Base-by-base conservation (phyloP, 2,329 filamentous ascomycete genomes). In the Aspergillus intermedius region DNA sequence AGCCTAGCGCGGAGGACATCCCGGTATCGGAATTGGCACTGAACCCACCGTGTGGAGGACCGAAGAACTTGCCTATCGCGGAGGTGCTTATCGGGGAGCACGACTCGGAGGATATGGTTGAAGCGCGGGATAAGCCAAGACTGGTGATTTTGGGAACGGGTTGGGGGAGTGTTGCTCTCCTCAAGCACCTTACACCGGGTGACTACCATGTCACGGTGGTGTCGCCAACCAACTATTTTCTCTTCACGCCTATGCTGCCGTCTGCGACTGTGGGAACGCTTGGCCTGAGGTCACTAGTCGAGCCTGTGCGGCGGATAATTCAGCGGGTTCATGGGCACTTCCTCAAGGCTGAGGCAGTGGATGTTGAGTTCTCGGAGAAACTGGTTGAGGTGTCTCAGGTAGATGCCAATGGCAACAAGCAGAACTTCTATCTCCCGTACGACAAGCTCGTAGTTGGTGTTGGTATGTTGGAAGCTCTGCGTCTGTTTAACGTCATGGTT, bases 191-290 rank as follows among this genome's bases (percentile, higher is more conserved):
- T 54, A 87, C 91, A 53, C 85, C 90, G 0, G 88, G 91, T 10
- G 88, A 96, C 60, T 98, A 96, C 65, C 91, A 98, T 68, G 85
- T 98, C 57, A 97, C 91, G 4, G 86, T 98, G 35, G 86, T 98
- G 40, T 95, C 90, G 10, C 91, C 93, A 0, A 87, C 87, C 32
- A 97, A 97, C 62, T 95, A 97, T 73, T 98, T 98, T 72, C 74
- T 98, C 28, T 98, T 98, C 69, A 98, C 93, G 2, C 93, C 93
- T 0, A 97, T 98, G 91, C 77, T 98, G 40, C 93, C 93, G 1
- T 95, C 90, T 30, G 94, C 93, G 6, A 98, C 94, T 0, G 93
- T 98, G 5, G 94, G 94, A 10, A 98, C 93, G 0, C 76, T 98
- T 28, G 91, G 95, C 64, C 75, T 97, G 61, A 80, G 91, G 55